A percentile compares a stretch with the other conserved stretches of the same genome.
These are phyloP conservation scores for Onygenales sp. DNA, from an alignment of 2,329 filamentous ascomycete species.

Conservation along the genomic window DNA sequence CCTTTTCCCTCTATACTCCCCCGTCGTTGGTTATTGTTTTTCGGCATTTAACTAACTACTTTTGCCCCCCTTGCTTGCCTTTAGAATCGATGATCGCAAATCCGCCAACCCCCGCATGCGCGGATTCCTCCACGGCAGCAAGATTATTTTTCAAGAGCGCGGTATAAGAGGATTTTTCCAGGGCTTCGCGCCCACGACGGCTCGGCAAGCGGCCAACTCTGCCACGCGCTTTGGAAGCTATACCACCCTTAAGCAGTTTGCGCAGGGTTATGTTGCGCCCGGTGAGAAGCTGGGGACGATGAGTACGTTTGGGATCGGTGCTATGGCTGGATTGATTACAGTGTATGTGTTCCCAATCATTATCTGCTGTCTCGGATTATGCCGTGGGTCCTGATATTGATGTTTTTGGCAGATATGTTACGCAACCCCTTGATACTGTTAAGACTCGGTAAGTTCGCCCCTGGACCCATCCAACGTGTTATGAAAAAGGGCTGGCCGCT, in stretches of 20 bases:
- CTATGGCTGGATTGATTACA: conserved; percentile 79
- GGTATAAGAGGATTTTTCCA: conserved; percentile 92
- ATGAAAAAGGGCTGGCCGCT: neutral
- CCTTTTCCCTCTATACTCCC: neutral
- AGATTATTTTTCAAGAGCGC: conserved; percentile 77
- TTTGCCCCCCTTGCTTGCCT: neutral
- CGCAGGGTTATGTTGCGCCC: conserved; percentile 82
- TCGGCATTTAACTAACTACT: neutral
- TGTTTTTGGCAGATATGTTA: conserved; percentile 33
- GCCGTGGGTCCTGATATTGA: neutral
- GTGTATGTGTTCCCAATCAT: conserved; percentile 49
- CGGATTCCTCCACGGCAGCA: conserved; percentile 84
- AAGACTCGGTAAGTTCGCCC: conserved; percentile 57
- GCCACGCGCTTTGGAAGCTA: conserved; percentile 87
- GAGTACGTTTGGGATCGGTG: conserved; percentile 85
- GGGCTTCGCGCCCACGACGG: conserved; percentile 89
- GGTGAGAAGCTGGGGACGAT: conserved; percentile 87
- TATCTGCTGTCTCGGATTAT: neutral
- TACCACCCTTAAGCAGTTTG: conserved; percentile 80
- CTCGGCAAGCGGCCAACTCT: conserved; percentile 87
- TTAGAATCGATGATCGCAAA: conserved; percentile 89
- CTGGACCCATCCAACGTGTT: conserved; percentile 13
- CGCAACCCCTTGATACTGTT: conserved; percentile 76
- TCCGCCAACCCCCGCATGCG: conserved; percentile 72
- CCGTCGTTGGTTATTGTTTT: neutral